Conservation (phyloP, 164 flowering plant genomes). For the grape (Vitis vinifera) region DNA sequence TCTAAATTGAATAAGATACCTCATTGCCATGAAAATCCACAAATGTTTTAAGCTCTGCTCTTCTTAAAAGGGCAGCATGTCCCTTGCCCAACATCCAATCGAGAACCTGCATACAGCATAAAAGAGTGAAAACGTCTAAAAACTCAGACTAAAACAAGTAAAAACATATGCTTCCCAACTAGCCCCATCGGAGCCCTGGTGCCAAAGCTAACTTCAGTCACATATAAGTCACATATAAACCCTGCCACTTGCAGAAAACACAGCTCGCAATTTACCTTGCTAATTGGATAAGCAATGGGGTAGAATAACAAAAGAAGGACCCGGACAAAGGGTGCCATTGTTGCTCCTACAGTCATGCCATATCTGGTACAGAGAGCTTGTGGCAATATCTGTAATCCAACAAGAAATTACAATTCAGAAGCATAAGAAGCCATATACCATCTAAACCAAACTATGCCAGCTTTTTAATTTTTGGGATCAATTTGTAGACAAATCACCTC, state of each 20-base stretch:
- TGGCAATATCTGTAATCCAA: conserved; percentile 62
- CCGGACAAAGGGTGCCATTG: conserved; percentile 71
- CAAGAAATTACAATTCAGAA: not conserved
- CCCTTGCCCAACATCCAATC: conserved; percentile 97
- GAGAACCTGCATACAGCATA: conserved; percentile 47
- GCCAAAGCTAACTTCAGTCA: no score
- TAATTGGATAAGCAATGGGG: conserved; percentile 84
- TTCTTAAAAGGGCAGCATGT: conserved; percentile 74
- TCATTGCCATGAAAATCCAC: conserved; percentile 95
- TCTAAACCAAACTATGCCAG: not conserved
- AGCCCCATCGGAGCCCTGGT: no score
- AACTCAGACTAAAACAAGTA: not conserved
- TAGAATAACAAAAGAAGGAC: conserved; percentile 64
- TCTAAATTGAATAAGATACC: conserved; percentile 36
- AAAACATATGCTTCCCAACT: not conserved
- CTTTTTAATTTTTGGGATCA: not conserved
- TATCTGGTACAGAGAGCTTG: conserved; percentile 85
- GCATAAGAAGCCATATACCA: not conserved
- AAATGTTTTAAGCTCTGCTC: conserved; percentile 96
- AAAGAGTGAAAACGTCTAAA: not conserved
- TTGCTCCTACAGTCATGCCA: conserved; percentile 78
- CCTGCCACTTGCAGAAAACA: no score
- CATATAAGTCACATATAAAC: no score
- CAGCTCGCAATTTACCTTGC: conserved; percentile 53
- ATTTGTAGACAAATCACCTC: conserved; percentile 46